Evolutionary conservation across 1,284 basidiomycete species (phyloP), one percentile per base, ranked within the genome.

Genomic region (Ceratobasidium sp.): DNA sequence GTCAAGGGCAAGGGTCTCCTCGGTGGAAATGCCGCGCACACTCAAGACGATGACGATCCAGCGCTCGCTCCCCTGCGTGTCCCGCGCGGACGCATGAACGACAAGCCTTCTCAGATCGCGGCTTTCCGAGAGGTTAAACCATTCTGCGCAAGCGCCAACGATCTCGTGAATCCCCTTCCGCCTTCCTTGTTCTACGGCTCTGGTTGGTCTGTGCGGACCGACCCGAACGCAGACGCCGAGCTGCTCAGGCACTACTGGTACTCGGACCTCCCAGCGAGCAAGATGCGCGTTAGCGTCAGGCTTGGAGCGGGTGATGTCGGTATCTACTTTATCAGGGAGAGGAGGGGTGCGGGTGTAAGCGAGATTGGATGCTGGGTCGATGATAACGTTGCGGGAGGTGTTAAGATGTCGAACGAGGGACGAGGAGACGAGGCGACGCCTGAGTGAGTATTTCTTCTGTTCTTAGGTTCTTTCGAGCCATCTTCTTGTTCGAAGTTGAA

Each of bases 101-200:
- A 97, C 2, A 95, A 95, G 0, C 86, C 88, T 0, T 87, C 89
- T 56, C 88, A 93, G 17, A 91, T 98, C 80, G 88, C 88, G 76
- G 91, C 93, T 54, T 96, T 93, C 82, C 89, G 93, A 79, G 96
- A 98, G 82, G 89, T 96, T 66, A 87, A 89, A 67, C 96, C 97
- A 15, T 95, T 88, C 84, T 98, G 97, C 82, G 95, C 94, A 0
- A 92, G 91, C 22, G 96, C 96, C 27, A 97, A 97, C 82, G 96
- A 98, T 82, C 86, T 98, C 54, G 93, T 98, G 81, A 97, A 97
- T 84, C 97, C 96, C 1, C 86, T 98, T 1, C 96, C 96, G 14
- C 89, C 91, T 0, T 93, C 92, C 29, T 84, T 97, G 77, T 98
- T 98, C 84, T 92, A 91, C 76, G 96, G 95, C 36, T 92, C 91